phyloP scores from a whole-genome alignment of 1,284 basidiomycete genomes.

The Irpex sp. region DNA sequence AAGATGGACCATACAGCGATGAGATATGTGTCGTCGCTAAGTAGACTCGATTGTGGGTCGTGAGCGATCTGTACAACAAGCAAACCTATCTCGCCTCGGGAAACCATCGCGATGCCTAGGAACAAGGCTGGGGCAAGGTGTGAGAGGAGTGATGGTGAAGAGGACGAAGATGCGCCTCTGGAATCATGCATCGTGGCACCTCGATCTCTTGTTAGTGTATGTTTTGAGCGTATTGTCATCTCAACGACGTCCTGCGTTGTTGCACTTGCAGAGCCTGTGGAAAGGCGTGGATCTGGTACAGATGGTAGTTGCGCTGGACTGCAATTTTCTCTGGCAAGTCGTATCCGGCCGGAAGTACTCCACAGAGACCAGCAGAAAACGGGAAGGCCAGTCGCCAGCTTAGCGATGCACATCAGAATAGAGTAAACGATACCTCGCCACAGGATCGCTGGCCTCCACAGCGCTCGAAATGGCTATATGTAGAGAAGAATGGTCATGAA shows the following conservation, averaged over 20 bases:
- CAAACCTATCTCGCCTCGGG: slow-evolving; percentile 49
- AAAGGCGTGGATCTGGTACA: neutral
- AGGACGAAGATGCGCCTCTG: neutral
- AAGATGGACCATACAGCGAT: slow-evolving; percentile 44
- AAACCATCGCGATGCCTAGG: slow-evolving; percentile 39
- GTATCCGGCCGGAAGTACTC: neutral
- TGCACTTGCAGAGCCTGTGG: neutral
- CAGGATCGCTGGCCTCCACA: slow-evolving; percentile 39
- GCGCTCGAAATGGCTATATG: slow-evolving; percentile 36
- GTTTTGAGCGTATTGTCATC: neutral
- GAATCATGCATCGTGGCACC: neutral
- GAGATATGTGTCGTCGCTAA: slow-evolving; percentile 36
- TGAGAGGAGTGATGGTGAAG: neutral
- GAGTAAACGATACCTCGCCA: slow-evolving; percentile 48
- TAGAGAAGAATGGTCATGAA: neutral
- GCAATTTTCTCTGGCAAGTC: no score
- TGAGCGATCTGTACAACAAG: slow-evolving; percentile 30
- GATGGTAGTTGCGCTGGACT: neutral
- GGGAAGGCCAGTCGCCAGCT: slow-evolving; percentile 27
- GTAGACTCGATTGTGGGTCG: slow-evolving; percentile 17
- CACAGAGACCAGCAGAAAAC: slow-evolving; percentile 15
- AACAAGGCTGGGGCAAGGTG: slow-evolving; percentile 7
- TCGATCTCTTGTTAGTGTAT: neutral
- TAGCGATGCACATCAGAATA: slow-evolving; percentile 43
- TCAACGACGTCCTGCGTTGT: neutral